Evolutionary conservation across 768 basidiomycete species (phyloP), one percentile per base, ranked within the genome.

Genomic region (Suillus sp.): DNA sequence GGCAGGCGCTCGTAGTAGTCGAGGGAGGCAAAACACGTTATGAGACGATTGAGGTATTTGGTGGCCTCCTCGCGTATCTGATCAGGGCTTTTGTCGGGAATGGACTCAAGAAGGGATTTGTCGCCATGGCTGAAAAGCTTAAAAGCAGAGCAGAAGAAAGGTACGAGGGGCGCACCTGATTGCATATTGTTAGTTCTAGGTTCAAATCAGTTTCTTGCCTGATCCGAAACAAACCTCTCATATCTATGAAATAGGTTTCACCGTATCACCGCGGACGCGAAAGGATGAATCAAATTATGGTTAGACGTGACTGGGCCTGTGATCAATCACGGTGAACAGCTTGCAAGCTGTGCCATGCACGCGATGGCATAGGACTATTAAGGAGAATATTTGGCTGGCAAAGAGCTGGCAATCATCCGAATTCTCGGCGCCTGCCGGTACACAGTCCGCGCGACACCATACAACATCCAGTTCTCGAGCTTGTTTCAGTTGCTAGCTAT

Each of bases 41-140:
- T 65, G 88, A 91, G 72, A 84, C 83, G 6, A 73, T 80, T 10
- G 87, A 88, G 69, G 85, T 84, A 34, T 91, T 90, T 59, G 72
- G 73, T 20, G 88, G 88, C 0, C 20, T 82, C 2, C 60, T 84
- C 13, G 88, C 87, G 42, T 86, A 88, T 67, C 1, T 85, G 11
- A 73, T 89, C 59, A 79, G 77, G 66, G 74, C 77, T 45, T 78
- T 83, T 60, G 68, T 85, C 16, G 74, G 79, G 16, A 64, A 68
- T 16, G 79, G 82, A 48, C 70, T 90, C 57, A 70, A 71, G 32
- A 47, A 71, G 57, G 84, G 81, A 0, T 85, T 87, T 55, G 65
- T 70, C 9, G 87, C 83, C 1, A 84, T 86, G 77, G 87, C 83
- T 0, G 81, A 84, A 55, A 83, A 79, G 0, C 72, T 91, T 68